These are phyloP conservation scores for Phaseolus lunatus DNA, from an alignment of 306 rosid species.

Conservation along the genomic window DNA sequence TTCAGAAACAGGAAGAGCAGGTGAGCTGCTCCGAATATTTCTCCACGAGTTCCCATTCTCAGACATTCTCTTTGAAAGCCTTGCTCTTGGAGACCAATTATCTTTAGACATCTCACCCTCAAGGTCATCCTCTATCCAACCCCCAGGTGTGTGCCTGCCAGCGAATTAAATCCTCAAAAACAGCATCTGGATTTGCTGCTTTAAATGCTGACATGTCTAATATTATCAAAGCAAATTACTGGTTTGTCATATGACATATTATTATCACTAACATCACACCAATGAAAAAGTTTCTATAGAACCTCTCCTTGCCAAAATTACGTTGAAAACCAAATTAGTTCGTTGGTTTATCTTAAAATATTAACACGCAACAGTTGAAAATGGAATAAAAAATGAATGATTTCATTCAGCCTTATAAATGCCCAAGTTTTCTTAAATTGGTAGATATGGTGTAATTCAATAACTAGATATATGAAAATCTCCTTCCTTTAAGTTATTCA, in stretches of 20 bases:
- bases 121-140: constrained; percentile 64
- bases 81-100: constrained; percentile 74
- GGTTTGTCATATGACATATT: constrained; percentile 26
- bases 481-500: not conserved
- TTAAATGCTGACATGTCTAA: constrained; percentile 89
- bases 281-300: not conserved
- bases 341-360: not conserved
- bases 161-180: constrained; percentile 84
- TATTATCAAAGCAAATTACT: constrained; percentile 43
- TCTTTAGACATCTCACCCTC: constrained; percentile 46
- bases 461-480: not conserved
- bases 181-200: constrained; percentile 86
- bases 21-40: constrained; percentile 69
- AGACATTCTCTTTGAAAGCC: constrained; percentile 79
- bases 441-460: not conserved
- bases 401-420: constrained; percentile 12
- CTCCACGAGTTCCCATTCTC: constrained; percentile 79
- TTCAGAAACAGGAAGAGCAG: constrained; percentile 69
- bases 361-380: not conserved
- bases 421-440: not conserved
- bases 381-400: constrained; percentile 1
- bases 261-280: not conserved
- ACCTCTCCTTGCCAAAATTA: not conserved
- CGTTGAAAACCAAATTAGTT: not conserved
- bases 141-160: constrained; percentile 96